A percentile compares a stretch with the other conserved stretches of the same genome.
Evolutionary conservation across 768 basidiomycete species (phyloP).

Genomic region (Phaeolepiota aurea): DNA sequence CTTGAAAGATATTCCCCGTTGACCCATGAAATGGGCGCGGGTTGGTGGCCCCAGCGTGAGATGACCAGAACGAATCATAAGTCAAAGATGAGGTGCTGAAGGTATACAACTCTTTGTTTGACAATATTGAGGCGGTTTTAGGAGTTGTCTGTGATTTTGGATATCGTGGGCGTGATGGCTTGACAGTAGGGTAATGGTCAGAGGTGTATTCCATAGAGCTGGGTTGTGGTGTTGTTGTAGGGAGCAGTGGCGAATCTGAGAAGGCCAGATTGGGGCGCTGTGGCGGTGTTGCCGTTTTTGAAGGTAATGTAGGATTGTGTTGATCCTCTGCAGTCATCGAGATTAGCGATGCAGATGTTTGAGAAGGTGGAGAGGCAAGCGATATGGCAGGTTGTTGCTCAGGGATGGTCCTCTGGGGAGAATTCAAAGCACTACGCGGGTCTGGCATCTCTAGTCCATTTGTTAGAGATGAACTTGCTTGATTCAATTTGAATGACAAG

Average conservation of each 20-base stretch:
- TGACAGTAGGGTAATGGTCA: slow-evolving; percentile 14
- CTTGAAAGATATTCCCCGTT: not conserved
- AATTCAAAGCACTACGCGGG: not conserved
- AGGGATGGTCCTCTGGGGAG: not conserved
- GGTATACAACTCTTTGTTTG: slow-evolving; percentile 17
- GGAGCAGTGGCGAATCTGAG: too few relatives aligned
- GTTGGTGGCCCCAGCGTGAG: slow-evolving; percentile 26
- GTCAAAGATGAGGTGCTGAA: slow-evolving; percentile 31
- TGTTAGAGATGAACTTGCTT: too few relatives aligned
- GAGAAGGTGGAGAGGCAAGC: too few relatives aligned
- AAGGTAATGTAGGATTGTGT: slow-evolving; percentile 1
- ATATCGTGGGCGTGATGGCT: slow-evolving; percentile 10
- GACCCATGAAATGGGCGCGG: slow-evolving; percentile 9
- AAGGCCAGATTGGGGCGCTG: too few relatives aligned
- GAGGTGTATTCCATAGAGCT: slow-evolving; percentile 1
- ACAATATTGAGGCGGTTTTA: slow-evolving; percentile 11
- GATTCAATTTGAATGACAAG: slow-evolving; percentile 17
- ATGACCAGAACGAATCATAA: slow-evolving; percentile 60
- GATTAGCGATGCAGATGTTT: too few relatives aligned
- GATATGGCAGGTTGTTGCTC: not conserved
- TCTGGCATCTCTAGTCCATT: not conserved
- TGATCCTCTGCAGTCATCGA: too few relatives aligned
- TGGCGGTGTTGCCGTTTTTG: slow-evolving; percentile 1
- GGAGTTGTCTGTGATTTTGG: slow-evolving; percentile 10
- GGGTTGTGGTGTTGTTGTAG: not conserved